Base-by-base conservation (phyloP, 2,329 filamentous ascomycete species). In the Colletotrichum liriopes region DNA sequence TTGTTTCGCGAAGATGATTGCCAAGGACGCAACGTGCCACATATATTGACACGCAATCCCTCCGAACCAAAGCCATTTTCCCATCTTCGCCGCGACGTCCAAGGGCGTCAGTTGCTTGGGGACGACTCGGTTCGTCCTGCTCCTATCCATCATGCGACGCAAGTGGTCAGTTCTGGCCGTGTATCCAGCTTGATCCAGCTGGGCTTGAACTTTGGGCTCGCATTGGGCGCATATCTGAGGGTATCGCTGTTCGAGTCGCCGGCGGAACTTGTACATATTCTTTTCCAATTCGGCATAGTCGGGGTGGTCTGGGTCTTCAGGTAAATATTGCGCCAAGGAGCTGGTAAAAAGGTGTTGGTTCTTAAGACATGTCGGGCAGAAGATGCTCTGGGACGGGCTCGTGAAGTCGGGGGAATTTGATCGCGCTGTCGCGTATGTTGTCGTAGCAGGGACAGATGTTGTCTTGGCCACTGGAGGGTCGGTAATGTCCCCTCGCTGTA, bases 201-300 rank as follows among this genome's bases (percentile, higher is more conserved):
- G 89, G 45, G 88, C 84, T 74, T 92, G 89, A 29, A 96, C 95
- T 73, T 86, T 90, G 7, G 92, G 93, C 74, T 93, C 93, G 81
- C 96, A 99, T 56, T 90, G 86, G 74, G 88, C 88, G 84, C 96
- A 99, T 71, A 98, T 92, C 78, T 96, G 94, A 0, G 96, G 96
- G 79, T 98, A 98, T 61, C 93, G 89, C 77, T 90, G 86, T 83
- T 98, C 95, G 23, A 98, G 86, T 63, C 91, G 87, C 73, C 86
- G 87, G 73, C 92, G 91, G 80, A 93, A 97, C 45, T 87, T 86
- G 74, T 91, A 92, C 76, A 93, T 93, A 60, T 89, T 88, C 66
- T 87, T 87, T 80, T 95, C 92, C 74, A 92, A 92, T 72, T 90
- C 86, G 4, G 83, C 84, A 79, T 95, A 94, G 64, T 93, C 87